Base-by-base conservation (phyloP, 1,139 yeast species). In the Zygosaccharomyces pseudobailii region DNA sequence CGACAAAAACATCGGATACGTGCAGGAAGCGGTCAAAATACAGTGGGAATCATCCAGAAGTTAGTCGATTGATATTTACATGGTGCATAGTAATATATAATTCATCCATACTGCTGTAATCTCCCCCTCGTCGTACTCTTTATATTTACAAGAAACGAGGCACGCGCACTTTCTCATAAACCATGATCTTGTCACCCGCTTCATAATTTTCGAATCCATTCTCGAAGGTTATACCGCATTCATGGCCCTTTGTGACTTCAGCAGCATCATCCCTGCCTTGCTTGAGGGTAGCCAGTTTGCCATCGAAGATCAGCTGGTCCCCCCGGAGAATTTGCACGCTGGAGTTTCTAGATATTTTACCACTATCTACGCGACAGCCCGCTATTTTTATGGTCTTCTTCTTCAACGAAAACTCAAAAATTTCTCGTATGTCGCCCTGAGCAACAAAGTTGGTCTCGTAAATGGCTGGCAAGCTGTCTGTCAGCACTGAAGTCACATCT, bases 21-120 rank as follows among this genome's bases (percentile, higher is more conserved):
- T 84, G 1, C 89, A 87, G 62, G 98, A 92, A 66, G 87, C 85
- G 84, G 86, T 87, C 54, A 96, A 92, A 25, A 96, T 90, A 9
- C 98, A 92, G 68, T 92, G 97, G 97, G 98, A 92, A 66, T 62
- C 66, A 33, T 30, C 33, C 50, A 56, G 40, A 36, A 28, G 33
- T 10, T 49, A 6, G 6, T 24, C 27, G 39, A 43, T 13, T 42
- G 43, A 38, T 7, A 6, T 31, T 5, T 27, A 28, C 36, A 25
- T 22, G 32, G 17, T 13, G 17, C 17, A 13, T 13, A 13, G 17
- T 13, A 13, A 13, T 13, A 13, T 13, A 13, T 13, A 13, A 13
- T 13, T 13, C 17, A 13, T 13, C 17, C 17, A 13, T 13, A 13
- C 17, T 13, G 17, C 17, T 13, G 17, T 13, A 13, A 13, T 13